These are phyloP conservation scores for Phialocephala subalpina DNA, from an alignment of 2,329 filamentous ascomycete genomes.

Conservation along the genomic window DNA sequence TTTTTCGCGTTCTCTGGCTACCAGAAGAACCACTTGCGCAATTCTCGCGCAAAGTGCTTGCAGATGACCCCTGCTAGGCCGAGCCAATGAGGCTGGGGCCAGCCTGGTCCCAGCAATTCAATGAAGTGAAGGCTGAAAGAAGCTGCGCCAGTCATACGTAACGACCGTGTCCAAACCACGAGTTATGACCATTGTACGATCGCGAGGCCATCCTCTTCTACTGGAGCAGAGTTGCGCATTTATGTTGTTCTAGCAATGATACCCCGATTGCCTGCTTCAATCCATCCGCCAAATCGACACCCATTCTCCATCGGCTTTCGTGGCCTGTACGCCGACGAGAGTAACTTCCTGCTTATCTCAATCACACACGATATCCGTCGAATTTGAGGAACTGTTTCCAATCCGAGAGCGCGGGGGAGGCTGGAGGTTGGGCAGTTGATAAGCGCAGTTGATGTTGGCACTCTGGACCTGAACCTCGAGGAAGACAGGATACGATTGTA, in stretches of 20 bases:
- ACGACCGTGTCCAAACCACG: not conserved
- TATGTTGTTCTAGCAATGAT: conserved; percentile 40
- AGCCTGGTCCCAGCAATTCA: not conserved
- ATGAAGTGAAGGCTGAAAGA: conserved; percentile 5
- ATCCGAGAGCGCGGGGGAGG: conserved; percentile 35
- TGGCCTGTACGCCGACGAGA: conserved; percentile 28
- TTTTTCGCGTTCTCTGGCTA: conserved; percentile 17
- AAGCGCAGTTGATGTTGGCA: conserved; percentile 12
- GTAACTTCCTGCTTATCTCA: not conserved
- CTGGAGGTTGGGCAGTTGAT: conserved; percentile 27
- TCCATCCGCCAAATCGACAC: conserved; percentile 34
- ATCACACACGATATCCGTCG: not conserved
- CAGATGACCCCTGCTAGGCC: not conserved
- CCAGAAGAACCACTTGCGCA: not conserved
- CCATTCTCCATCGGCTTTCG: conserved; percentile 33
- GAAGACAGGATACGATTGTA: conserved; percentile 17
- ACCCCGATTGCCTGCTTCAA: conserved; percentile 39
- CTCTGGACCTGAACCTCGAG: not conserved
- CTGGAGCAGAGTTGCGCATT: not conserved
- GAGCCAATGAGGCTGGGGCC: not conserved
- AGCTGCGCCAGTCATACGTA: not conserved
- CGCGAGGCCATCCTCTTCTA: not conserved
- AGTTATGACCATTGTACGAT: not conserved
- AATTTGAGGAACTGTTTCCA: not conserved
- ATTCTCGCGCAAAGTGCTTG: no score